These are phyloP conservation scores for Saturnispora gosingensis DNA, from an alignment of 805 yeast genomes.

Conservation along the genomic window DNA sequence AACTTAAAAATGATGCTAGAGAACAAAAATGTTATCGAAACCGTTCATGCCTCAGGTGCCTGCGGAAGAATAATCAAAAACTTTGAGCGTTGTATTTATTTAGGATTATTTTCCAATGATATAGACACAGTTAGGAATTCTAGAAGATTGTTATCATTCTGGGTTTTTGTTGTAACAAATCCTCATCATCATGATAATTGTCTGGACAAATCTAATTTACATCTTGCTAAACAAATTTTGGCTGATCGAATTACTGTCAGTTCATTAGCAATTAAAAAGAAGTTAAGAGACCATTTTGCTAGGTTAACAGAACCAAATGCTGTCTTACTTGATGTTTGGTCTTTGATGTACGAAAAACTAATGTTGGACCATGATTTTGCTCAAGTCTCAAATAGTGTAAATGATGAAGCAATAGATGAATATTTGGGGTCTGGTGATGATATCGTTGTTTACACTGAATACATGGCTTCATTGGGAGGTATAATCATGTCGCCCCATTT, in stretches of 20 bases:
- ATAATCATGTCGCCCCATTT: constrained; percentile 35
- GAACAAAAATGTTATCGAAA: constrained; percentile 3
- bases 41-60: constrained; percentile 17
- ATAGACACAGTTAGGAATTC: constrained; percentile 41
- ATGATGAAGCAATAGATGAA: neutral
- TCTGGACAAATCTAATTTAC: constrained; percentile 25
- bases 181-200: constrained; percentile 18
- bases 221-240: constrained; percentile 35
- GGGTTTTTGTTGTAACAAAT: constrained; percentile 16
- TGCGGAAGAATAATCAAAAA: constrained; percentile 30
- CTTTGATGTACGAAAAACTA: constrained; percentile 33
- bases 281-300: constrained; percentile 38
- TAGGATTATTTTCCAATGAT: constrained; percentile 44
- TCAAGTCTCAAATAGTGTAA: neutral
- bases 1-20: constrained; percentile 8
- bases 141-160: constrained; percentile 30
- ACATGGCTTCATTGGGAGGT: constrained; percentile 63
- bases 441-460: constrained; percentile 52
- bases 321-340: constrained; percentile 35
- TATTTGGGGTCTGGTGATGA: constrained; percentile 9
- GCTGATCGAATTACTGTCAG: constrained; percentile 59
- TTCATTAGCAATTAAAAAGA: constrained; percentile 63
- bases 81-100: constrained; percentile 42
- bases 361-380: constrained; percentile 13
- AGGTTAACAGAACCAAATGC: constrained; percentile 27